These are phyloP conservation scores for Fusarium avenaceum DNA, from an alignment of 2,329 filamentous ascomycete genomes.

Conservation along the genomic window DNA sequence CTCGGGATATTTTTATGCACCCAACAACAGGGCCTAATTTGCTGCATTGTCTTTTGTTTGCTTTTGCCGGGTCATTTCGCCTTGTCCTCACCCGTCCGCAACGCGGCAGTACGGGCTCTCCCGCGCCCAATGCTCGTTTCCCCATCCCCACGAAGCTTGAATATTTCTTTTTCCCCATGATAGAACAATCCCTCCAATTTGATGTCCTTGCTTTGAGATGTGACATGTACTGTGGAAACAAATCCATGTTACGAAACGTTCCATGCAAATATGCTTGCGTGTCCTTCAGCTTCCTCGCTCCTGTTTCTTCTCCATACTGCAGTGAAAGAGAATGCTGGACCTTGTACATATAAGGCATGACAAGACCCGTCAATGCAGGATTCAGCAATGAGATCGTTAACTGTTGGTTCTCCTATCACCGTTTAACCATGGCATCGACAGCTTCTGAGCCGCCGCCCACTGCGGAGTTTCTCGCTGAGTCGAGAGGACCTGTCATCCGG, in stretches of 20 bases:
- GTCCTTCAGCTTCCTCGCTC: background rate
- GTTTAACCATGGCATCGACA: conserved; percentile 12
- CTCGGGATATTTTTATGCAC: too few relatives aligned
- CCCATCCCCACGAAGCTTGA: too few relatives aligned
- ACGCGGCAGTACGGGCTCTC: too few relatives aligned
- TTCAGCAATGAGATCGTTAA: background rate
- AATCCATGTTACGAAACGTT: background rate
- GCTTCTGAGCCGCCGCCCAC: conserved; percentile 9
- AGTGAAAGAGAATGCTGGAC: background rate
- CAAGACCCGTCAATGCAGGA: background rate
- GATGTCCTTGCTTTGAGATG: background rate
- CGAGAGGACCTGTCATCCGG: conserved; percentile 21
- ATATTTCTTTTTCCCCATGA: background rate
- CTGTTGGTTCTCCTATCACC: background rate
- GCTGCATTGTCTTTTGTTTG: too few relatives aligned
- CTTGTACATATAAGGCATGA: conserved; percentile 18
- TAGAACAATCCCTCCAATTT: background rate
- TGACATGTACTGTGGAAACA: conserved; percentile 8
- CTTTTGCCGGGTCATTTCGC: too few relatives aligned
- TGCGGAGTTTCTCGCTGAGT: conserved; percentile 28
- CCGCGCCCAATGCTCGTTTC: too few relatives aligned
- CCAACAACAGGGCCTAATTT: too few relatives aligned
- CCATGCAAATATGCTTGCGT: background rate
- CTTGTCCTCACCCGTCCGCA: too few relatives aligned
- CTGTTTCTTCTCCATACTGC: background rate